Evolutionary conservation across 495 filamentous ascomycete species (phyloP).

Genomic region (Xanthoparmelia taractica): DNA sequence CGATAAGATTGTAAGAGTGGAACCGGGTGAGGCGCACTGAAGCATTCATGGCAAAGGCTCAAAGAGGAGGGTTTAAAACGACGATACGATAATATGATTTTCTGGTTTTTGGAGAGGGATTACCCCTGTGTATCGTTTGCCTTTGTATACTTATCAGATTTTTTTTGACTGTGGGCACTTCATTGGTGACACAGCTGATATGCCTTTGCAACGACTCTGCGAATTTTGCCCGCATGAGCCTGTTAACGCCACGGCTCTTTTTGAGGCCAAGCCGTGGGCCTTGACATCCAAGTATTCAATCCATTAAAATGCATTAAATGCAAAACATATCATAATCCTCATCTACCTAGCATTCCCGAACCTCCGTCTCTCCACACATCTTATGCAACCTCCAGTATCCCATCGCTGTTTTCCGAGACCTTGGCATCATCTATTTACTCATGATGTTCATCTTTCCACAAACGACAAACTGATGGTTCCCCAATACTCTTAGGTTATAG

Average conservation of each 20-base stretch:
- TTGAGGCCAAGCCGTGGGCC: neutral
- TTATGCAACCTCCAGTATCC: neutral
- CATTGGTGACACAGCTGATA: neutral
- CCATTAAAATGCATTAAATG: neutral
- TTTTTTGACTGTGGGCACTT: neutral
- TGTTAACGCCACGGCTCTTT: neutral
- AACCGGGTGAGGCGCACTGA: conserved; percentile 16
- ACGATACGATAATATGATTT: neutral
- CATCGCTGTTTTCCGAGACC: neutral
- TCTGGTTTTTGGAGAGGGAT: neutral
- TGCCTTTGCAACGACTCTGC: neutral
- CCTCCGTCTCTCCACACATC: neutral
- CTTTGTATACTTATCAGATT: neutral
- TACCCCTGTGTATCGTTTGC: neutral
- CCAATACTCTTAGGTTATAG: too few species aligned
- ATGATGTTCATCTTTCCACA: too few species aligned
- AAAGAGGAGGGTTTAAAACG: neutral
- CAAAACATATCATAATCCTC: too few species aligned
- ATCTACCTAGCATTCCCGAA: neutral
- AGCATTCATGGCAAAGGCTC: neutral
- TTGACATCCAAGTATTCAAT: neutral
- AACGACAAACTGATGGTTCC: too few species aligned
- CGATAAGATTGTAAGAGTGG: conserved; percentile 55
- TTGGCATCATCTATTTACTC: too few species aligned
- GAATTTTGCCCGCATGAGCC: neutral